Base-by-base conservation (phyloP, 2,329 filamentous ascomycete species). In the Coniochaeta sp. region DNA sequence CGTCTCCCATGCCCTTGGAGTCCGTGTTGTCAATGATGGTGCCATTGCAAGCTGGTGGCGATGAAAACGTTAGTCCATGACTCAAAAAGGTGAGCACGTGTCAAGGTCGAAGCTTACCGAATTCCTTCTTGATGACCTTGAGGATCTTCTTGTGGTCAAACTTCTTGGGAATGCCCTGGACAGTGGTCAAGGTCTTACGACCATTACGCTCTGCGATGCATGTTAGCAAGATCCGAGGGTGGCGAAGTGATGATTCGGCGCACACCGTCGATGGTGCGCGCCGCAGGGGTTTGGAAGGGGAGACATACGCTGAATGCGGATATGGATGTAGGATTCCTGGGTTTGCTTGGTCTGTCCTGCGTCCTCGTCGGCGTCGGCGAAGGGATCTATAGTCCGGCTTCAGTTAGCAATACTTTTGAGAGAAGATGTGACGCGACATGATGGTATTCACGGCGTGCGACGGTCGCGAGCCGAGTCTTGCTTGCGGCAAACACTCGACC, bases 301-400 rank as follows among this genome's bases (percentile, higher is more conserved):
- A 59, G 36, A 87, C 89, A 74, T 88, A 98, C 93, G 95, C 78
- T 99, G 95, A 77, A 98, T 98, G 80, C 95, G 93, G 80, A 99
- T 98, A 82, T 98, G 95, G 78, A 98, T 96, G 79, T 56, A 56
- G 17, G 97, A 96, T 81, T 96, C 96, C 81, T 96, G 91, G 77
- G 90, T 88, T 84, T 95, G 90, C 81, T 95, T 95, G 77, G 87
- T 89, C 82, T 96, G 90, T 84, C 92, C 93, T 79, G 89, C 92
- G 79, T 96, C 93, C 89, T 97, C 93, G 91, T 97, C 95, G 87
- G 93, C 95, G 91, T 98, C 95, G 89, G 95, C 95, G 91, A 99
- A 99, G 89, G 95, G 95, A 89, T 99, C 95, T 97, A 74, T 70
- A 34, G 17, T 42, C 26, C 44, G 16, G 44, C 26, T 66, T 74